A percentile compares a stretch with the other conserved stretches of the same genome.
phyloP scores from a whole-genome alignment of 169 alveolate genomes.

The Ichthyophthirius multifiliis region DNA sequence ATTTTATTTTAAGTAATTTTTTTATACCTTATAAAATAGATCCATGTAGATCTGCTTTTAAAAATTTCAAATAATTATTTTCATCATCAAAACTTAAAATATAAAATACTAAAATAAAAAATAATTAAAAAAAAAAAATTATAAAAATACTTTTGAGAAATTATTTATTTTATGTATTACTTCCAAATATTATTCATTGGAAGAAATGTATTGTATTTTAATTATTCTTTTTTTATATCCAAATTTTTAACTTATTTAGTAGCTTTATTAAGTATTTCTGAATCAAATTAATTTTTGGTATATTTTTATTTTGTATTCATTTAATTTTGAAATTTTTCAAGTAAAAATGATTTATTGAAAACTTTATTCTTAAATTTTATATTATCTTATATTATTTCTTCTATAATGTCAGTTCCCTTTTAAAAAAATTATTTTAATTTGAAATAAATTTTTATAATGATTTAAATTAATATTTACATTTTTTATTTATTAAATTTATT shows the following conservation, averaged over 20 bases:
- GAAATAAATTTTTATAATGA: background rate
- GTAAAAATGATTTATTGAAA: background rate
- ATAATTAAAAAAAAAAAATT: background rate
- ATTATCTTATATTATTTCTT: background rate
- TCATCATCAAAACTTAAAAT: background rate
- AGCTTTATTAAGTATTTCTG: background rate
- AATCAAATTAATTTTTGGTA: background rate
- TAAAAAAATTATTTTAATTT: background rate
- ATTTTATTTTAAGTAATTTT: background rate
- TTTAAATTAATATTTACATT: background rate
- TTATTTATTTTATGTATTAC: background rate
- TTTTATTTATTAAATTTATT: background rate
- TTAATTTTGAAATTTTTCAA: background rate
- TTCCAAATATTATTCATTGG: constrained; percentile 5
- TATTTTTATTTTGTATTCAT: background rate
- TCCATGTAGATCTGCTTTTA: constrained; percentile 6
- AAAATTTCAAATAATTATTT: background rate
- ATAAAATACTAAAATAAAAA: too few species aligned
- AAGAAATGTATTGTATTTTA: background rate
- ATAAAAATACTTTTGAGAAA: background rate
- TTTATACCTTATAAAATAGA: background rate
- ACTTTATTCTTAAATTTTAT: background rate
- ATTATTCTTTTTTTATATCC: background rate
- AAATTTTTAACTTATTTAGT: background rate
- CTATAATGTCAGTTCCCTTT: background rate